phyloP scores from a whole-genome alignment of 2,329 filamentous ascomycete genomes.

The Nothomitra cinnamomea region DNA sequence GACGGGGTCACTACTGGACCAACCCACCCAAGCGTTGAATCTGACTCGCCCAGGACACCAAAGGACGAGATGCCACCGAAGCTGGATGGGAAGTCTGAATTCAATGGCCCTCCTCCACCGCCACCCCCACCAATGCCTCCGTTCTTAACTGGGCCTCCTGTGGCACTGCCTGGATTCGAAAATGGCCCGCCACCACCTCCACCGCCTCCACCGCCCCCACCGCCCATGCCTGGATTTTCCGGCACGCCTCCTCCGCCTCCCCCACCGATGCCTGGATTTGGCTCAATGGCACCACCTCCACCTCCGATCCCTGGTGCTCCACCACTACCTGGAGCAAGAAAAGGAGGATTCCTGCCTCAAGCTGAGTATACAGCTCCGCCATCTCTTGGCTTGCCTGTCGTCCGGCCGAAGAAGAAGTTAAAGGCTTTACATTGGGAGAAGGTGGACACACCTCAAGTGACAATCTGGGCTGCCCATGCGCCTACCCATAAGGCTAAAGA shows the following conservation, averaged over 20 bases:
- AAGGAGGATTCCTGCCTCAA: conserved; percentile 58
- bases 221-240: conserved; percentile 29
- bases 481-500: conserved; percentile 80
- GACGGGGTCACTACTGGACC: conserved; percentile 52
- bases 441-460: conserved; percentile 79
- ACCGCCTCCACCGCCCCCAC: conserved; percentile 27
- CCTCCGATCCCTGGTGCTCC: conserved; percentile 31
- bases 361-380: conserved; percentile 37
- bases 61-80: conserved; percentile 42
- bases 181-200: conserved; percentile 31
- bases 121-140: conserved; percentile 17
- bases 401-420: conserved; percentile 95
- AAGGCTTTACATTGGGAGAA: conserved; percentile 99
- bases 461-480: conserved; percentile 79
- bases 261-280: conserved; percentile 26
- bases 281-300: conserved; percentile 21
- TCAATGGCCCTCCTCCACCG: conserved; percentile 17
- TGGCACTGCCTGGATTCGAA: conserved; percentile 22
- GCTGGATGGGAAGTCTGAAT: conserved; percentile 20
- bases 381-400: conserved; percentile 56
- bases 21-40: conserved; percentile 58
- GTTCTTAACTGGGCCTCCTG: conserved; percentile 7
- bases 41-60: conserved; percentile 49
- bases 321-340: conserved; percentile 37
- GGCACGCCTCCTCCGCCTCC: conserved; percentile 24